Percentiles rank a stretch among this genome's conserved stretches.
Evolutionary conservation across 306 rosid genomes (phyloP).

Genomic region (Alnus glutinosa): DNA sequence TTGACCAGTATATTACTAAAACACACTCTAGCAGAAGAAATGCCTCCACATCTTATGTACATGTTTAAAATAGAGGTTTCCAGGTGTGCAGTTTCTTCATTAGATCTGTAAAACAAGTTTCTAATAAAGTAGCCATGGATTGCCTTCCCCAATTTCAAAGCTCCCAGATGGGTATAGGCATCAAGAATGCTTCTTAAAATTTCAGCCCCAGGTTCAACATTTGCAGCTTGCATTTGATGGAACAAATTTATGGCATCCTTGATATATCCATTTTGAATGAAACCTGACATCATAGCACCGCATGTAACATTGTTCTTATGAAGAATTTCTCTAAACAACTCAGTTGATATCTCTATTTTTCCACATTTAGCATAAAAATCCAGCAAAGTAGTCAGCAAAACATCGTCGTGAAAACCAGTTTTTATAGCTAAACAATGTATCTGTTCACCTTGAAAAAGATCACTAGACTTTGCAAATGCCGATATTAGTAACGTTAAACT

Average conservation of each 20-base stretch:
- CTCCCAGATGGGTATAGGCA: conserved; percentile 56
- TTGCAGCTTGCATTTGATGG: conserved; percentile 42
- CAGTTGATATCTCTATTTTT: conserved; percentile 34
- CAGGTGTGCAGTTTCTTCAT: conserved; percentile 22
- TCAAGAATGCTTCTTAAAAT: conserved; percentile 50
- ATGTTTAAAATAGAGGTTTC: conserved; percentile 58
- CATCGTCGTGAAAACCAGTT: conserved; percentile 48
- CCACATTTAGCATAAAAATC: conserved; percentile 56
- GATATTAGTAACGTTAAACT: conserved; percentile 49
- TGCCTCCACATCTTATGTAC: conserved; percentile 54
- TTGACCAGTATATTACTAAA: conserved; percentile 37
- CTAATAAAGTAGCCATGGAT: conserved; percentile 46
- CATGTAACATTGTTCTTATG: conserved; percentile 39
- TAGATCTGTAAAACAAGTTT: conserved; percentile 17
- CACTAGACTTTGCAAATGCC: conserved; percentile 37
- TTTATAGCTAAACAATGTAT: conserved; percentile 42
- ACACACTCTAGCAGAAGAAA: conserved; percentile 38
- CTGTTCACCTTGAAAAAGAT: conserved; percentile 43
- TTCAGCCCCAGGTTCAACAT: conserved; percentile 33
- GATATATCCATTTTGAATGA: conserved; percentile 48
- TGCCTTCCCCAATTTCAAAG: conserved; percentile 49
- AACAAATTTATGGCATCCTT: conserved; percentile 43
- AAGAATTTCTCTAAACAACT: conserved; percentile 38
- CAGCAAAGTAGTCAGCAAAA: conserved; percentile 49
- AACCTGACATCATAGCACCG: conserved; percentile 59